Evolutionary conservation across 1,284 basidiomycete species (phyloP), one percentile per base, ranked within the genome.

Genomic region (Pseudomicrostroma phylloplanum): DNA sequence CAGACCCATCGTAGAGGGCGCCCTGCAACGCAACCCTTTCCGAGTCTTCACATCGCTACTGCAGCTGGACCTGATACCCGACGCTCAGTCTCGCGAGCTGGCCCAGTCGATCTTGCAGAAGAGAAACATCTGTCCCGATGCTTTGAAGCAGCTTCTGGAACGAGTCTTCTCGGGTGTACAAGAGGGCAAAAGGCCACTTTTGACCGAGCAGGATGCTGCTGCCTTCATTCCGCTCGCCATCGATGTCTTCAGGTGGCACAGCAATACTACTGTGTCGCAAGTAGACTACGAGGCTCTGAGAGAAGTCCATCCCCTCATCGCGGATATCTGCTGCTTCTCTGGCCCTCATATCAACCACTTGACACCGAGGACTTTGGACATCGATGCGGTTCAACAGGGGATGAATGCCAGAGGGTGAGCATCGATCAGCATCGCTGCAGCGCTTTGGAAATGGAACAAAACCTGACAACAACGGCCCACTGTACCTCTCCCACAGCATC

Each of bases 331-430:
- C 12, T 77, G 75, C 15, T 82, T 82, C 72, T 68, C 72, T 41
- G 80, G 80, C 19, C 81, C 81, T 12, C 81, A 82, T 63, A 81
- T 82, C 71, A 82, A 82, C 63, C 81, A 81, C 65, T 71, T 82
- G n/a, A 82, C 81, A 7, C 81, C 81, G 15, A 63, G 81, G 15
- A 80, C 81, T 25, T 64, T 82, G 26, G 80, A 81, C 62, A 81
- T 82, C 54, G 81, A 82, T 63, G 71, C 69, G 21, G 81, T 81
- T 17, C 81, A 82, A 67, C 66, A 59, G 4, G 67, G 70, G 21
- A 82, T 82, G 81, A 17, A 21, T 17, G 43, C 43, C 43, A 21
- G 17, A 21, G 43, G 43, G 43, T 36, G 30, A 36, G 30, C 30
- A 36, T 36, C 30, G 30, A 36, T 36, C 9, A 36, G 30, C 30